Base-by-base conservation (phyloP, 306 rosid genomes). In the Vicia sativa region DNA sequence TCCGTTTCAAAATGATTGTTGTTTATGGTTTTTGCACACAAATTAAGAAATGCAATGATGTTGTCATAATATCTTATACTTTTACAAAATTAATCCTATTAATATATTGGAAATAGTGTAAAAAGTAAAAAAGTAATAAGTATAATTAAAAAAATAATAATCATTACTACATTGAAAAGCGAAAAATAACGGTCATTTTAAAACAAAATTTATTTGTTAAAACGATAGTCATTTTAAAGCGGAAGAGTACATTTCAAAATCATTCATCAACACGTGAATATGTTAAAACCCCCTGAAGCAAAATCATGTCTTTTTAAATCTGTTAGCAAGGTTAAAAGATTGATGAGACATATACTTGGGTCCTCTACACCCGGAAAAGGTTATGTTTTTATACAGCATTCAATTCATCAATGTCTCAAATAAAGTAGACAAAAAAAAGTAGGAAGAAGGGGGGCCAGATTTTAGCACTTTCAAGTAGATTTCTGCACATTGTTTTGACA, bases 351-450 rank as follows among this genome's bases (percentile, higher is more conserved):
- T 55, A n/a, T n/a, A 21, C 29, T 41, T 45, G 34, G 57, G 19
- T 29, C 79, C 79, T 49, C 69, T 52, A 50, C 19, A 68, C 58
- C 82, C 68, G 79, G 81, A 34, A 81, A 69, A 48, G 72, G 65
- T 72, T 56, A 4, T 31, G 74, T 50, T 69, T 52, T 78, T 77
- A 57, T 65, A 21, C 60, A 57, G 45, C 26, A 56, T 48, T 62
- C 9, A 42, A 80, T 67, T 72, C 44, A 56, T 45, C 55, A 23
- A 25, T 75, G 72, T 65, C 56, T 16, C 16, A 39, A 41, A 74
- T 25, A 9, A 19, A 18, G 58, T 70, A 49, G 65, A 41, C 74
- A 38, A n/a, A 9, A 64, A 31, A 52, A 7, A 46, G 53, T 48
- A 49, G 34, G 41, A 28, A 11, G 14, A 44, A 48, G 31, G 66